Evolutionary conservation across 306 rosid species (phyloP).

Genomic region (Cajanus cajan): DNA sequence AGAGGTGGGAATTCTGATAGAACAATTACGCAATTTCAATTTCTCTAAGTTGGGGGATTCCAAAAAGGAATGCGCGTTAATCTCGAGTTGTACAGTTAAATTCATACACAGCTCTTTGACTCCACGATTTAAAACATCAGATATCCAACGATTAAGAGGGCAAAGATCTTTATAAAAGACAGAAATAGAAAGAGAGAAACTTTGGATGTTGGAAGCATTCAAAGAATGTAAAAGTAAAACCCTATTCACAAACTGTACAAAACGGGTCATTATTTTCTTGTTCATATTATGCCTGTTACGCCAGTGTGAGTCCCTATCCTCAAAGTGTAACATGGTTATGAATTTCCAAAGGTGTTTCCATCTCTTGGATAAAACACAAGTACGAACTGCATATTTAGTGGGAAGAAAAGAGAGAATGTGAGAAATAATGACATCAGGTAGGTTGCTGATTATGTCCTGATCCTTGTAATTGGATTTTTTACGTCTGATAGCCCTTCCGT

Average conservation of each 20-base stretch:
- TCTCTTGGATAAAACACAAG: constrained; percentile 11
- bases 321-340: neutral
- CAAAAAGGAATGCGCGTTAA: too few species aligned
- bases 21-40: too few species aligned
- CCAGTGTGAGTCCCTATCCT: too few species aligned
- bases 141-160: neutral
- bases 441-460: constrained; percentile 7
- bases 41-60: neutral
- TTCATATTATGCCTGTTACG: too few species aligned
- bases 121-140: neutral
- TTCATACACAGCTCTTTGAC: neutral
- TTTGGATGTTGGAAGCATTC: neutral
- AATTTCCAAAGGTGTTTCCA: constrained; percentile 22
- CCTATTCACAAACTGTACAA: too few species aligned
- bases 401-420: constrained; percentile 17
- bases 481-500: too few species aligned
- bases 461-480: too few species aligned
- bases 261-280: too few species aligned
- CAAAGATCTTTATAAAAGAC: too few species aligned
- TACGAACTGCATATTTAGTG: constrained; percentile 1
- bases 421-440: neutral
- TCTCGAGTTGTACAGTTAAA: too few species aligned
- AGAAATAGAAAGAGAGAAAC: neutral
- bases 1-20: too few species aligned
- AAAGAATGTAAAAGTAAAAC: too few species aligned